Conservation (phyloP, 441 rosid species). For the Bocquillonia castaneifolia region DNA sequence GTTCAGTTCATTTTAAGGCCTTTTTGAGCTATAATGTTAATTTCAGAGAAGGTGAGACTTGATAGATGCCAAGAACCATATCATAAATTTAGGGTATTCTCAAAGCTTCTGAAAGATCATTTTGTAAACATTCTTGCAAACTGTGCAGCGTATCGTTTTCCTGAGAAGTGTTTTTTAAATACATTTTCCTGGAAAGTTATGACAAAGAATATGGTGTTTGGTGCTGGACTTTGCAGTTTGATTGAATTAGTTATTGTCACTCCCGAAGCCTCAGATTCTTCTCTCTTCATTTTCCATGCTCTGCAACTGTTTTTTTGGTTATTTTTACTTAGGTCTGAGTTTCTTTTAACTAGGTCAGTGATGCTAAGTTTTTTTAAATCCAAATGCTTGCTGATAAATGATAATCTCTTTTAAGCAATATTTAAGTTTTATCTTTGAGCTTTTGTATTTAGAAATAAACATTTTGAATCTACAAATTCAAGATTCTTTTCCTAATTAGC, state of each 20-base stretch:
- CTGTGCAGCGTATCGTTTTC: background rate
- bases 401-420: background rate
- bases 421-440: background rate
- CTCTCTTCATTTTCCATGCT: background rate
- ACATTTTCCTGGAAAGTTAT: background rate
- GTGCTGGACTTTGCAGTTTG: background rate
- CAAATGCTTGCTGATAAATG: constrained; percentile 1
- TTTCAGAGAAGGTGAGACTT: constrained; percentile 4
- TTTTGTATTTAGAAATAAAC: background rate
- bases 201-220: background rate
- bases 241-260: background rate
- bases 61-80: background rate
- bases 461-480: background rate
- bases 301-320: background rate
- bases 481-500: background rate
- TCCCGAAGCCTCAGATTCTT: too few species aligned
- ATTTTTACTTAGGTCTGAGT: background rate
- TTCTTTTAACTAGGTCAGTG: background rate
- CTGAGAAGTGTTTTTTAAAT: background rate
- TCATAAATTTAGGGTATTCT: background rate
- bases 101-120: background rate
- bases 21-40: background rate
- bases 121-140: constrained; percentile 2
- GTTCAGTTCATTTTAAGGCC: background rate
- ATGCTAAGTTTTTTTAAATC: background rate